Evolutionary conservation across 352 stramenopile species (phyloP).

Genomic region (Phytophthora palmivora): DNA sequence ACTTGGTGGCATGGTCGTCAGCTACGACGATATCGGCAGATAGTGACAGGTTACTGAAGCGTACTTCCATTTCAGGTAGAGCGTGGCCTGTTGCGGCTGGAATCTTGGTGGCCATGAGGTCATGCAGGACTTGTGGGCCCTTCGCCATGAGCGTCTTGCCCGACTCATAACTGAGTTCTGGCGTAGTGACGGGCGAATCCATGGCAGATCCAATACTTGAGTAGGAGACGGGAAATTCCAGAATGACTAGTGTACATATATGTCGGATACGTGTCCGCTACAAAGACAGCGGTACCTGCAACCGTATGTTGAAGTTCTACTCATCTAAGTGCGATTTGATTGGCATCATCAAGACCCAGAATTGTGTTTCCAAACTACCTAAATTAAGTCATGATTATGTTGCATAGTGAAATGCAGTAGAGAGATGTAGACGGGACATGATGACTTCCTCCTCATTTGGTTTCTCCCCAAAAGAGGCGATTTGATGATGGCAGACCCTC

Average conservation of each 20-base stretch:
- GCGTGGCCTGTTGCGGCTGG: slow-evolving; percentile 22
- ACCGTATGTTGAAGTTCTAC: slow-evolving; percentile 2
- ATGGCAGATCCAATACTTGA: slow-evolving; percentile 10
- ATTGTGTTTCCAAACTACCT: not conserved
- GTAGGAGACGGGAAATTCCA: slow-evolving; percentile 17
- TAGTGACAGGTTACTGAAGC: slow-evolving; percentile 18
- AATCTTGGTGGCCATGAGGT: slow-evolving; percentile 26
- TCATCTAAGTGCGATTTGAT: not conserved
- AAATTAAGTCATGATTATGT: slow-evolving; percentile 1
- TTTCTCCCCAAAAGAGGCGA: not conserved
- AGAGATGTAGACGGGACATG: not conserved
- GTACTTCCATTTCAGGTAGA: slow-evolving; percentile 27
- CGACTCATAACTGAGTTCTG: slow-evolving; percentile 21
- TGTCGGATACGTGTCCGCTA: slow-evolving; percentile 10
- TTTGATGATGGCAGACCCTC: slow-evolving; percentile 10
- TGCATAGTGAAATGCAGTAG: not conserved
- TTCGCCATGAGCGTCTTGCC: slow-evolving; percentile 35
- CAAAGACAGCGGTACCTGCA: slow-evolving; percentile 10
- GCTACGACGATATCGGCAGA: slow-evolving; percentile 22
- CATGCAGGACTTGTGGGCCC: slow-evolving; percentile 34
- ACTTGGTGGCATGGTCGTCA: slow-evolving; percentile 23
- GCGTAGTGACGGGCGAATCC: not conserved
- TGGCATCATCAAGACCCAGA: slow-evolving; percentile 14
- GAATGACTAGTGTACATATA: slow-evolving; percentile 18
- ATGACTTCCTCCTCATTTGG: slow-evolving; percentile 7